Evolutionary conservation across 192 early-diverging fungal species (phyloP), one percentile per base, ranked within the genome.

Genomic region (Spinellus fusiger): DNA sequence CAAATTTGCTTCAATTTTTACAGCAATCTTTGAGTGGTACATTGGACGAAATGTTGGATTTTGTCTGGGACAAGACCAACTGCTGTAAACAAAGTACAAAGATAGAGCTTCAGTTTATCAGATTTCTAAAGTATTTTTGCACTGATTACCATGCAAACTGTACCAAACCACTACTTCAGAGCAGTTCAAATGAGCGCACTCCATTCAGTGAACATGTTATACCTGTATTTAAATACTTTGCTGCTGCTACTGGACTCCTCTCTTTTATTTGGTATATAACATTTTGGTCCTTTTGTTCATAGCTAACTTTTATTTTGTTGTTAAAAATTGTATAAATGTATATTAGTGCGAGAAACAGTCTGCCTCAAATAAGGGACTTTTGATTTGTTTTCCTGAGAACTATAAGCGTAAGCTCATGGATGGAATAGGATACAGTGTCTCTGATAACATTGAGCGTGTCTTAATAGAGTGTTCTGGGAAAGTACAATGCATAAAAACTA

Each of bases 131-230:
- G 18, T 54, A 54, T 31, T 26, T 54, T 31, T 31, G 29, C 22
- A 26, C 52, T n/a, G 52, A 54, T 33, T 54, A 54, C 33, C 52
- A 54, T 26, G 52, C 52, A 26, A 54, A 54, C 27, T 54, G 52
- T 12, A 54, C 22, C 52, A 54, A 54, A 26, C 52, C 52, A 29
- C 27, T 26, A 26, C 27, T 26, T 31, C 18, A 26, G 22, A 31
- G 18, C 18, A 29, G 18, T 54, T 26, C 52, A 3, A 54, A 54
- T 54, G 52, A 54, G 27, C 52, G 52, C 33, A 54, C 52, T 54
- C 52, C 52, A n/a, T 54, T 54, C 27, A 26, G 22, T 54, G 52
- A 54, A 54, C 27, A 54, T 22, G 29, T 54, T 26, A 54, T 33
- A 26, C 52, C 52, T 31, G 27, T 54, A n/a, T 54, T 54, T 26